These are phyloP conservation scores for Fusarium buharicum DNA, from an alignment of 2,329 filamentous ascomycete species.

Conservation along the genomic window DNA sequence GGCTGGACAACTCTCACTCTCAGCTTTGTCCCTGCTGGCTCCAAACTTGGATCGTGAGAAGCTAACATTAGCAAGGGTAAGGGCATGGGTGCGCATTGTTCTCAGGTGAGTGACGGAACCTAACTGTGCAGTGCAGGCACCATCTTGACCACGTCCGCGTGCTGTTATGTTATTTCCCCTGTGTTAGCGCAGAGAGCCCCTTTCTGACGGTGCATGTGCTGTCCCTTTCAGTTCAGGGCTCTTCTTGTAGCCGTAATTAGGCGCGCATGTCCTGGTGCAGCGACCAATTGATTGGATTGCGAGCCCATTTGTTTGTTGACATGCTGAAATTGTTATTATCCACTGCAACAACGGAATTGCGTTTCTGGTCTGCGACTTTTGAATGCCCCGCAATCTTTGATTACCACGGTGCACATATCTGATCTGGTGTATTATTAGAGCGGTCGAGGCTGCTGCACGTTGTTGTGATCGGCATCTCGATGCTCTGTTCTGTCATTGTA, in stretches of 20 bases:
- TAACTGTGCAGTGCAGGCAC: slow-evolving; percentile 34
- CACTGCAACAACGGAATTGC: slow-evolving; percentile 36
- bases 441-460: slow-evolving; percentile 23
- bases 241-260: slow-evolving; percentile 34
- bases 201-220: slow-evolving; percentile 20
- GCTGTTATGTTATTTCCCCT: slow-evolving; percentile 35
- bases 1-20: slow-evolving; percentile 1
- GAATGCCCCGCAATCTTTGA: slow-evolving; percentile 35
- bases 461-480: not conserved
- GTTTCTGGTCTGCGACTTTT: slow-evolving; percentile 40
- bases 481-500: not conserved
- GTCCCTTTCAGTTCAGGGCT: slow-evolving; percentile 30
- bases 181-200: slow-evolving; percentile 42
- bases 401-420: slow-evolving; percentile 33
- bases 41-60: slow-evolving; percentile 35
- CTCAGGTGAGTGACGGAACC: slow-evolving; percentile 42
- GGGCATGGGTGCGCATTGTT: slow-evolving; percentile 25
- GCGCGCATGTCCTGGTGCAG: slow-evolving; percentile 35
- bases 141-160: slow-evolving; percentile 21
- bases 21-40: slow-evolving; percentile 9
- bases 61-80: not conserved
- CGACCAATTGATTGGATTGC: slow-evolving; percentile 39
- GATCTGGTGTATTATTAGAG: slow-evolving; percentile 20
- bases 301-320: slow-evolving; percentile 42
- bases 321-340: slow-evolving; percentile 46